Conservation (phyloP, 257 asterid genomes). For the Ligustrum vulgare region DNA sequence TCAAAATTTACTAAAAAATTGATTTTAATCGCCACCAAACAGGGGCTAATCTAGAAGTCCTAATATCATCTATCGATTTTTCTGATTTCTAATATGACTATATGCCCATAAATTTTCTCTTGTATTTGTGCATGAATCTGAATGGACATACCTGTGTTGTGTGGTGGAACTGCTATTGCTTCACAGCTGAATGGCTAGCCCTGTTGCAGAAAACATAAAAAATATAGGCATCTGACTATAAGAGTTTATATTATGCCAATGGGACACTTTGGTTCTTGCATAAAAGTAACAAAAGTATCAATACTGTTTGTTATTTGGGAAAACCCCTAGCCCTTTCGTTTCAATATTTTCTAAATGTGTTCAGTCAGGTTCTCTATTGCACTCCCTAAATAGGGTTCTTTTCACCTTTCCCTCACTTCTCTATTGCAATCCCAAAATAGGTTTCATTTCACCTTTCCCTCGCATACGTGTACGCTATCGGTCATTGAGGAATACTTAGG, state of each 20-base stretch:
- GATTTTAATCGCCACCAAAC: too few relatives aligned
- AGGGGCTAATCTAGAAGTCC: background rate
- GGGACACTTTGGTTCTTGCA: background rate
- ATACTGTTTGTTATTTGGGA: background rate
- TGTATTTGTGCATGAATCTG: background rate
- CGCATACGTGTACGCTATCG: too few relatives aligned
- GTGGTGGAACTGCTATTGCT: background rate
- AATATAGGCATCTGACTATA: background rate
- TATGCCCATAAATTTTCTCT: background rate
- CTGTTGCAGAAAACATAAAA: background rate
- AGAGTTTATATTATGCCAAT: background rate
- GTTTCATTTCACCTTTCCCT: too few relatives aligned
- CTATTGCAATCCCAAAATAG: too few relatives aligned
- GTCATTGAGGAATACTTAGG: too few relatives aligned
- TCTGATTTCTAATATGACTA: background rate
- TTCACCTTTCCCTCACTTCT: too few relatives aligned
- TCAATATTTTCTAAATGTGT: background rate
- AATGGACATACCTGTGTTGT: background rate
- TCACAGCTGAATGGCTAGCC: background rate
- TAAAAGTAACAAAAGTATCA: background rate
- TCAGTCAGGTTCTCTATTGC: background rate
- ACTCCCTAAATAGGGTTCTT: too few relatives aligned
- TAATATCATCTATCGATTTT: background rate
- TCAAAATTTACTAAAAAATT: too few relatives aligned
- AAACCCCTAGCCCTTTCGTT: background rate